Evolutionary conservation across 2,329 filamentous ascomycete genomes (phyloP), one percentile per base, ranked within the genome.

Genomic region (Hypoxylon sp.): DNA sequence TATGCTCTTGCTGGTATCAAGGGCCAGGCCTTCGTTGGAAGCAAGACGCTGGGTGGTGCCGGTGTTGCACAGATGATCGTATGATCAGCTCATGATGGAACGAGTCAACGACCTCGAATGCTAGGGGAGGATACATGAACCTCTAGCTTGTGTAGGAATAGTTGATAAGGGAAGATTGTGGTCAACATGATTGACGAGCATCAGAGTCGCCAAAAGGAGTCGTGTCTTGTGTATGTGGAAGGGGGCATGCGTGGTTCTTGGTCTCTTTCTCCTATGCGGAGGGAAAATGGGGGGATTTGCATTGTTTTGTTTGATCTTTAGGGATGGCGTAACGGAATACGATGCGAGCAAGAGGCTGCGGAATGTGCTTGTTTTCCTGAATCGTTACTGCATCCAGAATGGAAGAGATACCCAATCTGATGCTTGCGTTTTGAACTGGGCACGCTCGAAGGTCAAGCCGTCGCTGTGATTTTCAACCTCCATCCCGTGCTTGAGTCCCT

Each of bases 61-160:
- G 95, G 95, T 58, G 92, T 98, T 74, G 96, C 94, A 70, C 94
- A 98, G 85, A 98, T 98, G 95, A 98, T 98, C 82, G 94, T 98
- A 78, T 97, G 86, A 84, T 74, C 63, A 5, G 26, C 14, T 42
- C 29, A 57, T 37, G 33, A 50, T 10, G 14, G 46, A 46, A 59
- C 24, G 39, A 47, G 26, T 47, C 37, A 26, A 52, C 37, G 26
- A 48, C 53, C 42, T 44, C n/a, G 31, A 67, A 55, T 19, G 22
- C 29, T 46, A 55, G 33, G 48, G 39, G 50, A 33, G 26, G 46
- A 11, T 51, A 55, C 59, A 54, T 50, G 52, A 53, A 31, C 22
- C 13, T 22, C 61, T 50, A 10, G 51, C 44, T 53, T 48, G 37
- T 42, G 51, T 9, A 53, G 66, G 59, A 46, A 53, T 19, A 48